A percentile compares a stretch with the other conserved stretches of the same genome.
phyloP scores from a whole-genome alignment of 805 yeast species.

The Yamadazyma akitaensis region DNA sequence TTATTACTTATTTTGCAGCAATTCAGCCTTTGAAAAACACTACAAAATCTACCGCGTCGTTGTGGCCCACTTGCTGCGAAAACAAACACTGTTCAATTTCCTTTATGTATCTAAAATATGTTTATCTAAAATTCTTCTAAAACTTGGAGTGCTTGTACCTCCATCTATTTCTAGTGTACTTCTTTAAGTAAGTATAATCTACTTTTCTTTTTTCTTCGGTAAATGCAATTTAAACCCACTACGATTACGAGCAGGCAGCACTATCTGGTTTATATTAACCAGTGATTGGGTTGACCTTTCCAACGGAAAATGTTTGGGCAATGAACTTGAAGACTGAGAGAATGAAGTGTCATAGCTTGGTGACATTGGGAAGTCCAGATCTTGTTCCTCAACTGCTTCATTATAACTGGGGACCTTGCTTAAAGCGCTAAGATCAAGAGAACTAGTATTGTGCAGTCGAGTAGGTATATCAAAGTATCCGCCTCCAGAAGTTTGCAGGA shows the following conservation, averaged over 20 bases:
- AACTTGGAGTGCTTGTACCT: background rate
- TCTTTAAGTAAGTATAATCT: background rate
- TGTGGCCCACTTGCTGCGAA: too few relatives aligned
- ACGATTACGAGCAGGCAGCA: background rate
- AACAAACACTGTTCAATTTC: too few relatives aligned
- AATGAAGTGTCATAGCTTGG: slow-evolving; percentile 17
- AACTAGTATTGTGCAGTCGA: background rate
- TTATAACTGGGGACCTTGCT: slow-evolving; percentile 38
- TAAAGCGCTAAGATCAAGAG: slow-evolving; percentile 23
- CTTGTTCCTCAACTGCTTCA: slow-evolving; percentile 39
- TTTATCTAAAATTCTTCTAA: background rate
- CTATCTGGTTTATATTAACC: background rate
- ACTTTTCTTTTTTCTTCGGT: slow-evolving; percentile 3
- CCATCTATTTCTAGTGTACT: background rate
- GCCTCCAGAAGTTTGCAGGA: slow-evolving; percentile 7
- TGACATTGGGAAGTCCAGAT: slow-evolving; percentile 22
- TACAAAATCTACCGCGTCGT: too few relatives aligned
- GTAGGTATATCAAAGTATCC: slow-evolving; percentile 33
- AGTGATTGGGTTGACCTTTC: background rate
- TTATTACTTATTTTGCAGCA: background rate
- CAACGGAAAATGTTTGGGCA: background rate
- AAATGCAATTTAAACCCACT: slow-evolving; percentile 6
- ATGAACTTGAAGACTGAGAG: slow-evolving; percentile 1
- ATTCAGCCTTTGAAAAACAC: background rate
- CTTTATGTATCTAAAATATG: background rate